Conservation (phyloP, 371 early-diverging fungal genomes). For the Mycotypha africana region DNA sequence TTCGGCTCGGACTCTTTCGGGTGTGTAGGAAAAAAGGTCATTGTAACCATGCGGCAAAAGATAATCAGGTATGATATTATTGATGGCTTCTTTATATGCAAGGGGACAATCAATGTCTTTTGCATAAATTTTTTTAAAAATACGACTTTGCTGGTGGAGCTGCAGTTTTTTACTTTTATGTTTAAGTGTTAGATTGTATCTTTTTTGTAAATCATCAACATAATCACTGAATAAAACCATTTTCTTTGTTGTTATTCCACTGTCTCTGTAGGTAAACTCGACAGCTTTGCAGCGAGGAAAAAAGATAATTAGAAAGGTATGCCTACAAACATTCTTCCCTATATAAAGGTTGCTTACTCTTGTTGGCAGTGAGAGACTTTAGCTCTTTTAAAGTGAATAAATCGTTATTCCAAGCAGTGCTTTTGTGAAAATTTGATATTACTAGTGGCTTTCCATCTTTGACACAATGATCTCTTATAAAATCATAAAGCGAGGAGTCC, state of each 20-base stretch:
- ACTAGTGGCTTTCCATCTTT: slow-evolving; percentile 39
- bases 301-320: no score
- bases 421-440: slow-evolving; percentile 33
- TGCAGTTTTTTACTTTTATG: not conserved
- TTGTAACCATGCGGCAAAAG: slow-evolving; percentile 17
- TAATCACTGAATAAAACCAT: no score
- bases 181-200: not conserved
- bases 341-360: no score
- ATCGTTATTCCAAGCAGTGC: slow-evolving; percentile 19
- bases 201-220: not conserved
- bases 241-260: no score
- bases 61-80: slow-evolving; percentile 16
- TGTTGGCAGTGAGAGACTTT: no score
- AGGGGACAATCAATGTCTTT: slow-evolving; percentile 26
- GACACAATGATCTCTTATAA: slow-evolving; percentile 28
- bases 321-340: no score
- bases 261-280: no score
- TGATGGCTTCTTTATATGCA: slow-evolving; percentile 7
- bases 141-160: not conserved
- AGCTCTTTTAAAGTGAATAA: slow-evolving; percentile 32
- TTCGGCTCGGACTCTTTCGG: slow-evolving; percentile 18
- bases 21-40: slow-evolving; percentile 23
- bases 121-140: slow-evolving; percentile 11
- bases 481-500: not conserved
- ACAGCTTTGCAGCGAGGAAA: no score